A percentile compares a stretch with the other conserved stretches of the same genome.
Evolutionary conservation across 106 monocot genomes (phyloP).

Genomic region (Agapanthus africanus): DNA sequence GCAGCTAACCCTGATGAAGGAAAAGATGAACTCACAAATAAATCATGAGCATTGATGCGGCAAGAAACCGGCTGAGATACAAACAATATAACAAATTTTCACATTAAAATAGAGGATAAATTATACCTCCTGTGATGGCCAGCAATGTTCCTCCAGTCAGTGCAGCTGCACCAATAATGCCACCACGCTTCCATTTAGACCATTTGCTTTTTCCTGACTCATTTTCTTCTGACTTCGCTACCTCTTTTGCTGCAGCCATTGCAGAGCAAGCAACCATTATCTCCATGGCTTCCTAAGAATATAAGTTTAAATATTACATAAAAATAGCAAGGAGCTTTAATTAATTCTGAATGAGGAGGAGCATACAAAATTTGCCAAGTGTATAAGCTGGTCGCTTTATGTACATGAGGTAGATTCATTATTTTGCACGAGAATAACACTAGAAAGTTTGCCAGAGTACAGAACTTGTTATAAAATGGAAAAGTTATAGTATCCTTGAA

Average conservation of each 20-base stretch:
- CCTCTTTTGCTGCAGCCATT: constrained; percentile 81
- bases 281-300: constrained; percentile 90
- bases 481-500: not conserved
- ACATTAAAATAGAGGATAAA: not conserved
- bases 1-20: constrained; percentile 82
- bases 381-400: not conserved
- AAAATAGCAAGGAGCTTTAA: not conserved
- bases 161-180: constrained; percentile 97
- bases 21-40: constrained; percentile 2
- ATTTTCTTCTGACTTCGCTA: constrained; percentile 31
- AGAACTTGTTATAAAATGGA: not conserved
- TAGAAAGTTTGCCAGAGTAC: not conserved
- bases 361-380: not conserved
- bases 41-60: not conserved
- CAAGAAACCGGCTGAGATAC: not conserved
- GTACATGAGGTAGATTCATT: not conserved
- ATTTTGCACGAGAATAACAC: not conserved
- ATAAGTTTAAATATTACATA: not conserved
- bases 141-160: constrained; percentile 87
- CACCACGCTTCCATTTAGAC: constrained; percentile 88
- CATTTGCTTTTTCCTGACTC: constrained; percentile 53
- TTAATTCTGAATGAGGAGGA: not conserved
- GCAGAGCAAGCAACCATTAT: constrained; percentile 94
- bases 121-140: constrained; percentile 81
- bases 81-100: not conserved